phyloP scores from a whole-genome alignment of 2,329 filamentous ascomycete genomes.

The Calonectria crousiana region DNA sequence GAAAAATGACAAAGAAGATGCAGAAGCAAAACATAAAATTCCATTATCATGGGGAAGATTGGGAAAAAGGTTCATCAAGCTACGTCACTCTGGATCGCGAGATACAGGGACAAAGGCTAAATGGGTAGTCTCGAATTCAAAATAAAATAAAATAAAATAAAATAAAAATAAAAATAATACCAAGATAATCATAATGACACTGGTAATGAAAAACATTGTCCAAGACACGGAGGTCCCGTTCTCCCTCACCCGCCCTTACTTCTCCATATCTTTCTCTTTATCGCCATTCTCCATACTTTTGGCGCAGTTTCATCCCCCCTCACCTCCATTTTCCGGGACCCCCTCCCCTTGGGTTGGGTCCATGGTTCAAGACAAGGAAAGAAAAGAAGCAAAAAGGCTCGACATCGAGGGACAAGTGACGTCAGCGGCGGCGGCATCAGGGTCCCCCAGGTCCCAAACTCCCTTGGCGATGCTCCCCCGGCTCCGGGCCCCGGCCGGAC shows the following conservation, averaged over 20 bases:
- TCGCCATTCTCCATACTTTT: neutral
- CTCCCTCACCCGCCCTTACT: neutral
- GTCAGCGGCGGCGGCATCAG: constrained; percentile 43
- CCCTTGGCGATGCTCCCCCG: constrained; percentile 32
- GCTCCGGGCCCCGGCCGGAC: constrained; percentile 37
- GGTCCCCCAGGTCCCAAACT: constrained; percentile 36
- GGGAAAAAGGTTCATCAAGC: neutral
- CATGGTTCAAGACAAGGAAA: neutral
- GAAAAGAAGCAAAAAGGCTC: neutral
- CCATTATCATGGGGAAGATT: neutral
- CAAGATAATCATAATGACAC: neutral
- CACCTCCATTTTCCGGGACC: neutral
- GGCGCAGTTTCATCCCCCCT: neutral
- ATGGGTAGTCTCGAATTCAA: neutral
- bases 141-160: neutral
- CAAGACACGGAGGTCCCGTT: constrained; percentile 1
- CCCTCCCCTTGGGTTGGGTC: neutral
- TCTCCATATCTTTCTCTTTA: neutral
- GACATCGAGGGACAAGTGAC: constrained; percentile 33
- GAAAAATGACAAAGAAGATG: neutral
- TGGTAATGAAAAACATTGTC: neutral
- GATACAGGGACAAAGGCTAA: constrained; percentile 10
- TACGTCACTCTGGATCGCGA: constrained; percentile 8
- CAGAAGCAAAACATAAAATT: neutral
- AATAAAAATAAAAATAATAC: neutral